Evolutionary conservation across 495 filamentous ascomycete species (phyloP), one percentile per base, ranked within the genome.

Genomic region (Penicillium odoratum): DNA sequence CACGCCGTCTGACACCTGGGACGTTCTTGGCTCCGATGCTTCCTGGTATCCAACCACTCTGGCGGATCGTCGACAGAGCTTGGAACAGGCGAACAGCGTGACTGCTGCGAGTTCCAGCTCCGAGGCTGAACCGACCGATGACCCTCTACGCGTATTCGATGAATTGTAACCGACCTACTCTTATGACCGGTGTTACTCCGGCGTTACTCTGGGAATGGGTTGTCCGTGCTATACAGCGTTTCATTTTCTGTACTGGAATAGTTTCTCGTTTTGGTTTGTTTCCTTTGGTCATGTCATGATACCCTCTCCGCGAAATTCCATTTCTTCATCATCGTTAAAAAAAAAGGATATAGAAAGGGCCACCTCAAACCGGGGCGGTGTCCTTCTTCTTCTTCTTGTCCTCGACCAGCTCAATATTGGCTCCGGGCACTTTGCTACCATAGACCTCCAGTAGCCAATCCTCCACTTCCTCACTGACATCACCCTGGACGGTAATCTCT

Each of bases 401-500:
- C 74, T 96, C 92, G 13, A 97, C 84, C 61, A 91, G 74, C 71
- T 98, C 95, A 58, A 98, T 88, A 75, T 98, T 97, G 67, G 92
- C 90, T 69, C 94, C 90, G 5, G 94, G 93, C 49, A 98, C 87
- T 54, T 85, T 78, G 40, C 85, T 82, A 64, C 84, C 85, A 68
- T 96, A 93, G 62, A 87, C 86, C 69, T 97, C 93, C 59, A 88
- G 70, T 56, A 99, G 69, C 78, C 90, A 97, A 62, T 98, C 95
- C 63, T 88, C 83, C 53, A 99, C 88, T 71, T 98, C 94, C 68
- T 92, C 92, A 71, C 92, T 95, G 61, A 97, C 85, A 75, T 99
- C 94, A 13, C 94, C 94, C 73, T 99, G 94, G 42, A 99, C 92
- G 33, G 96, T 93, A 69, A 99, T 97, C 78, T 98, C 94, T 73